phyloP scores from a whole-genome alignment of 1,139 yeast species.

The Debaryomyces sp. region DNA sequence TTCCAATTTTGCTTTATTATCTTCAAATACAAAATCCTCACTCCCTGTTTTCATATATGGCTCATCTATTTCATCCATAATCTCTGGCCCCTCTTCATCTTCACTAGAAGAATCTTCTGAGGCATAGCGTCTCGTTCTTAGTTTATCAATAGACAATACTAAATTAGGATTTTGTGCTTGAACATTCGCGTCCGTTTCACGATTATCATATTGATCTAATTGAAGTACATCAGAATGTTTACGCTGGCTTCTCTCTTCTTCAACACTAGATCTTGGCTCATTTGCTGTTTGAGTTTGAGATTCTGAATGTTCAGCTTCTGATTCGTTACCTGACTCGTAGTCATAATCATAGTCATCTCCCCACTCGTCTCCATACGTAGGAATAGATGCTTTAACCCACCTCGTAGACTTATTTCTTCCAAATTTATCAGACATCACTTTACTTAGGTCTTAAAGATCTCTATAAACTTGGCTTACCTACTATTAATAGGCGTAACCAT shows the following conservation, averaged over 20 bases:
- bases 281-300: neutral
- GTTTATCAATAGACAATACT: slow-evolving; percentile 41
- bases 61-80: slow-evolving; percentile 1
- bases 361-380: slow-evolving; percentile 66
- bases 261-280: slow-evolving; percentile 6
- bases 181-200: neutral
- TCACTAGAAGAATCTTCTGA: slow-evolving; percentile 23
- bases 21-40: neutral
- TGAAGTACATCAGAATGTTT: slow-evolving; percentile 9
- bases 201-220: slow-evolving; percentile 8
- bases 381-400: slow-evolving; percentile 62
- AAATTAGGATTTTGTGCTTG: slow-evolving; percentile 17
- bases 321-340: slow-evolving; percentile 13
- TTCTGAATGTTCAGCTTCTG: slow-evolving; percentile 3
- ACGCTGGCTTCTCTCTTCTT: slow-evolving; percentile 11
- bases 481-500: neutral
- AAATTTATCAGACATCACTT: slow-evolving; percentile 44
- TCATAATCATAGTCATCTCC: slow-evolving; percentile 42
- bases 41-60: neutral
- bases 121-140: slow-evolving; percentile 12
- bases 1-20: neutral
- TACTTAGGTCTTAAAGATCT: neutral
- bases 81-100: slow-evolving; percentile 6
- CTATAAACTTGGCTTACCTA: neutral
- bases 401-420: slow-evolving; percentile 64